Conservation (phyloP, 2,329 filamentous ascomycete genomes). For the Fusarium stilboides region DNA sequence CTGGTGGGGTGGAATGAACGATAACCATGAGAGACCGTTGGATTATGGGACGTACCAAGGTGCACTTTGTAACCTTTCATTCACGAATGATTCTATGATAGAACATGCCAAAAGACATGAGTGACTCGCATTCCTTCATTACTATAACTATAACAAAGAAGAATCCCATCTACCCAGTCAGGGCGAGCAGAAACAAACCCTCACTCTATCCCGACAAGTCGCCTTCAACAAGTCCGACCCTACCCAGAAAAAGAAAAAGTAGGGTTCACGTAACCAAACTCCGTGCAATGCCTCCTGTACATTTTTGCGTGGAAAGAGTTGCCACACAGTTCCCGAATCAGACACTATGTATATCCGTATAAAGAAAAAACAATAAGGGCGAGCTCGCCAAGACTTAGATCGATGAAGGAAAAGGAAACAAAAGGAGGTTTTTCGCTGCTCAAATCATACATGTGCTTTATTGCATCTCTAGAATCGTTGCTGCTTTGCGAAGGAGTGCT, state of each 20-base stretch:
- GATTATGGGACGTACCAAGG: not conserved
- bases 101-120: conserved; percentile 13
- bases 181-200: conserved; percentile 14
- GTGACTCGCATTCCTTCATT: conserved; percentile 42
- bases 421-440: conserved; percentile 20
- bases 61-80: not conserved
- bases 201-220: conserved; percentile 36
- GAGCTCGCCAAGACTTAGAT: conserved; percentile 30
- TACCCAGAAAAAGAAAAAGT: conserved; percentile 40
- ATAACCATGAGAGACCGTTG: not conserved
- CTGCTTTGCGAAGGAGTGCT: conserved; percentile 74
- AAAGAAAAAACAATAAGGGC: conserved; percentile 38
- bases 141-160: conserved; percentile 42
- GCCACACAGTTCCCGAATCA: conserved; percentile 34
- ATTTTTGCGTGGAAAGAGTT: conserved; percentile 39
- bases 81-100: not conserved
- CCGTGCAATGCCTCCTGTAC: conserved; percentile 55
- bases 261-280: conserved; percentile 51
- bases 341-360: conserved; percentile 38
- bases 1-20: not conserved
- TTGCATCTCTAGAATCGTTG: conserved; percentile 53
- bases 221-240: conserved; percentile 31
- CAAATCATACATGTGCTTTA: conserved; percentile 42
- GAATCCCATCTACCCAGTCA: conserved; percentile 19
- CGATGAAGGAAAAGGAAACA: conserved; percentile 25